Evolutionary conservation across 371 early-diverging fungal species (phyloP).

Genomic region (Lichtheimia corymbifera): DNA sequence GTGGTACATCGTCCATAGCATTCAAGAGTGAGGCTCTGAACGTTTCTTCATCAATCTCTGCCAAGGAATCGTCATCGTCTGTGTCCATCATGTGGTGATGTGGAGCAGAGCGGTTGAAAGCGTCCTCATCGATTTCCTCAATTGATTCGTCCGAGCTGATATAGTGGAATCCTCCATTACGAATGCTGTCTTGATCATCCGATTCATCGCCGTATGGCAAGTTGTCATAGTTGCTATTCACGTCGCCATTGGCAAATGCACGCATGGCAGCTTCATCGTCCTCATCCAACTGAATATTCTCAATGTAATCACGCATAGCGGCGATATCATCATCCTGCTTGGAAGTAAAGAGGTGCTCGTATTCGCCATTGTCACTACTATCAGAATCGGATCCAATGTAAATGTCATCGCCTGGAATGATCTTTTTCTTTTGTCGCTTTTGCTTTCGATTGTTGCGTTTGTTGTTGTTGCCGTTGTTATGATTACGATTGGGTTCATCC

Average conservation of each 20-base stretch:
- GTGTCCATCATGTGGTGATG: too few relatives aligned
- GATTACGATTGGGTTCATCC: constrained; percentile 2
- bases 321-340: constrained; percentile 32
- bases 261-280: constrained; percentile 12
- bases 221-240: constrained; percentile 9
- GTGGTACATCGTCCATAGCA: constrained; percentile 20
- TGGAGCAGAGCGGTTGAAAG: not conserved
- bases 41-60: constrained; percentile 17
- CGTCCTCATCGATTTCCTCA: constrained; percentile 21
- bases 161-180: constrained; percentile 13
- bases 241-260: constrained; percentile 14
- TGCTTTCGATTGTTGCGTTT: constrained; percentile 3
- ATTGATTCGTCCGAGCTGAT: constrained; percentile 25
- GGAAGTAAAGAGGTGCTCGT: constrained; percentile 1
- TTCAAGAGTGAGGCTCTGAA: constrained; percentile 11
- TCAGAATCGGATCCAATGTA: constrained; percentile 11
- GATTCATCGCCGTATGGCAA: constrained; percentile 6
- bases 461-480: not conserved
- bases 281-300: constrained; percentile 25
- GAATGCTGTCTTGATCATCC: constrained; percentile 19
- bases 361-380: constrained; percentile 20
- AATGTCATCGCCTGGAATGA: constrained; percentile 25
- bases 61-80: constrained; percentile 14
- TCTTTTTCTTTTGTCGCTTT: constrained; percentile 16
- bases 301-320: constrained; percentile 43